Conservation (phyloP, 2,329 filamentous ascomycete genomes). For the Monosporascus sp. region DNA sequence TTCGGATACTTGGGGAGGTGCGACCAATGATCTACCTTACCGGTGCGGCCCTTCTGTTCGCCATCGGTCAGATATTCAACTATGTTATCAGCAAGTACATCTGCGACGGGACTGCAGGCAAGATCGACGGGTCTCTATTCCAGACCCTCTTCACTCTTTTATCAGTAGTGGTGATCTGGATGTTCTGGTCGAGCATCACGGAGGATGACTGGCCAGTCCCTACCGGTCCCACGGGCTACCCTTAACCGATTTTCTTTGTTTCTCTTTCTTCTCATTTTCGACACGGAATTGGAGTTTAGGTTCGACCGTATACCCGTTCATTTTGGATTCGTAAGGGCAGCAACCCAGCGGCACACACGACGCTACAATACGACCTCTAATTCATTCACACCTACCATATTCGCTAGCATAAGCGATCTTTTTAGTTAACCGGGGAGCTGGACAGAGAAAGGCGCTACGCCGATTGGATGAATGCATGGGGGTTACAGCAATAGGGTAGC, state of each 20-base stretch:
- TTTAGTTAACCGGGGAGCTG: neutral
- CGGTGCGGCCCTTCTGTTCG: conserved; percentile 73
- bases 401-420: neutral
- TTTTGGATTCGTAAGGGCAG: conserved; percentile 17
- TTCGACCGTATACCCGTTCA: conserved; percentile 26
- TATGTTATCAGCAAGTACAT: conserved; percentile 90
- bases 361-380: conserved; percentile 12
- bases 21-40: conserved; percentile 88
- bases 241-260: conserved; percentile 17
- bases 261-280: conserved; percentile 12
- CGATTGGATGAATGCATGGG: neutral
- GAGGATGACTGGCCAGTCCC: conserved; percentile 90
- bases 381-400: conserved; percentile 13
- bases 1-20: conserved; percentile 79
- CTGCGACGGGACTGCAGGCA: conserved; percentile 74
- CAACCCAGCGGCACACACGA: conserved; percentile 7
- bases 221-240: conserved; percentile 32
- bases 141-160: conserved; percentile 88
- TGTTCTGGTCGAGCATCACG: conserved; percentile 98
- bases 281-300: conserved; percentile 27
- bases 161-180: conserved; percentile 77
- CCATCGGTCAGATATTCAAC: conserved; percentile 90
- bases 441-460: neutral
- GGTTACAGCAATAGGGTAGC: neutral
- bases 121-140: conserved; percentile 90